Conservation (phyloP, 805 yeast species). For the Candida yuanshanica region DNA sequence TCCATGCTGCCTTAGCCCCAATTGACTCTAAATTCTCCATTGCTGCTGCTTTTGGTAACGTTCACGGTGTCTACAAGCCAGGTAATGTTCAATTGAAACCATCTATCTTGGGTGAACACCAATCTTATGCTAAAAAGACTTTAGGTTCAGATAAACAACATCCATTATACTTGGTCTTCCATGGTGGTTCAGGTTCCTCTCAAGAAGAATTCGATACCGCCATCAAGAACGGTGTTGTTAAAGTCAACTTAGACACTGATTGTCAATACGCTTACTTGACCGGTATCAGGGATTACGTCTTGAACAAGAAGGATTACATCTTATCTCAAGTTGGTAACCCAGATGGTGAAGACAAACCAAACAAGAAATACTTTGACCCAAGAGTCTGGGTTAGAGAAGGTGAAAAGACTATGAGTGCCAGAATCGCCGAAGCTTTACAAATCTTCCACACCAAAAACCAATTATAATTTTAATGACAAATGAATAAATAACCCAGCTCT, state of each 20-base stretch:
- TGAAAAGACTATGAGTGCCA: constrained; percentile 93
- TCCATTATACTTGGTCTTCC: constrained; percentile 98
- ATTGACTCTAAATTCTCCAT: constrained; percentile 97
- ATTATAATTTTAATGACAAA: constrained; percentile 31
- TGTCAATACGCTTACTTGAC: constrained; percentile 95
- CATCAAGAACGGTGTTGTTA: constrained; percentile 91
- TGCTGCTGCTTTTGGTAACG: constrained; percentile 99
- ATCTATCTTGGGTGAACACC: constrained; percentile 92
- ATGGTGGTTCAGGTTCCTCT: constrained; percentile 99
- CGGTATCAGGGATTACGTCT: constrained; percentile 97
- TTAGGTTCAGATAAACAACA: constrained; percentile 42
- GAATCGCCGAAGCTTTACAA: constrained; percentile 78
- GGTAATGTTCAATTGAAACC: constrained; percentile 96
- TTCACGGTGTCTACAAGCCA: constrained; percentile 99
- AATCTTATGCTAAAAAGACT: constrained; percentile 74
- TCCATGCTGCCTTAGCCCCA: constrained; percentile 83
- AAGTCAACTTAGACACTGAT: constrained; percentile 99
- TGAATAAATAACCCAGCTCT: too few relatives aligned
- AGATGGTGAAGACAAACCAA: constrained; percentile 98
- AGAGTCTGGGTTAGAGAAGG: constrained; percentile 99
- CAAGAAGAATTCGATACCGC: constrained; percentile 89
- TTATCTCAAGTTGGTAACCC: constrained; percentile 94
- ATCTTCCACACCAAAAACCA: constrained; percentile 78
- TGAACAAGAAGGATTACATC: constrained; percentile 93
- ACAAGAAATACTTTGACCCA: constrained; percentile 99